Conservation (phyloP, 202 grass and related monocot species). For the Bolboschoenoplectus hybrid region DNA sequence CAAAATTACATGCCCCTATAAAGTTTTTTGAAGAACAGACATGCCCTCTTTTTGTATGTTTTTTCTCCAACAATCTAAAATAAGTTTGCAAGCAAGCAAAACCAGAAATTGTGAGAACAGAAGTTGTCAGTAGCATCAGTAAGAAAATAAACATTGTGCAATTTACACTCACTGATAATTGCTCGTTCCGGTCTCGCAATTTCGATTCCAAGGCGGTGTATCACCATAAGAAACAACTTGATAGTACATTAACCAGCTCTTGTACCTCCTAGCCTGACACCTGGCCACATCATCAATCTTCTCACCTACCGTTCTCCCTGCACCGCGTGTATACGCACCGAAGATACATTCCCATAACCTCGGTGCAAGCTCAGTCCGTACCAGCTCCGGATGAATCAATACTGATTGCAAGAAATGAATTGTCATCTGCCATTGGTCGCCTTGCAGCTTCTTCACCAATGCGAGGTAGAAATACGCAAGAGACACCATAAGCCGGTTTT, state of each 20-base stretch:
- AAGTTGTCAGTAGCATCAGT: neutral
- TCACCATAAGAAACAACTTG: slow-evolving; percentile 68
- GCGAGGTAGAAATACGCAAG: slow-evolving; percentile 93
- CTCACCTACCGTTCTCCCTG: neutral
- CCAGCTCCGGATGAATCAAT: slow-evolving; percentile 47
- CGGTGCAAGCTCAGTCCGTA: slow-evolving; percentile 56
- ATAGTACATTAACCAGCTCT: slow-evolving; percentile 98
- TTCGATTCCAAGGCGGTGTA: slow-evolving; percentile 36
- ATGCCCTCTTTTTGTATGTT: neutral
- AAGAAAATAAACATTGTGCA: neutral
- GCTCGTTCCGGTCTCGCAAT: slow-evolving; percentile 19
- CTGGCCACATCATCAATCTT: slow-evolving; percentile 39
- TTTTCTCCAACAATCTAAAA: neutral
- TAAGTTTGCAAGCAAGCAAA: neutral
- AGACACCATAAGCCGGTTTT: slow-evolving; percentile 66
- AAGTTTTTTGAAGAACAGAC: neutral
- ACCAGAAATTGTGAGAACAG: neutral
- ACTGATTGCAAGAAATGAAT: slow-evolving; percentile 83
- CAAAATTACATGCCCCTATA: neutral
- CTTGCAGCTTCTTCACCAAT: slow-evolving; percentile 59
- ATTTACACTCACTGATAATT: slow-evolving; percentile 44
- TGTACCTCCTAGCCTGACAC: slow-evolving; percentile 64
- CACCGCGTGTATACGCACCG: slow-evolving; percentile 25
- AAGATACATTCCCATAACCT: slow-evolving; percentile 72
- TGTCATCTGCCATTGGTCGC: slow-evolving; percentile 85